A percentile compares a stretch with the other conserved stretches of the same genome.
phyloP scores from a whole-genome alignment of 78 protist species.

The Dictyostelium purpureum region DNA sequence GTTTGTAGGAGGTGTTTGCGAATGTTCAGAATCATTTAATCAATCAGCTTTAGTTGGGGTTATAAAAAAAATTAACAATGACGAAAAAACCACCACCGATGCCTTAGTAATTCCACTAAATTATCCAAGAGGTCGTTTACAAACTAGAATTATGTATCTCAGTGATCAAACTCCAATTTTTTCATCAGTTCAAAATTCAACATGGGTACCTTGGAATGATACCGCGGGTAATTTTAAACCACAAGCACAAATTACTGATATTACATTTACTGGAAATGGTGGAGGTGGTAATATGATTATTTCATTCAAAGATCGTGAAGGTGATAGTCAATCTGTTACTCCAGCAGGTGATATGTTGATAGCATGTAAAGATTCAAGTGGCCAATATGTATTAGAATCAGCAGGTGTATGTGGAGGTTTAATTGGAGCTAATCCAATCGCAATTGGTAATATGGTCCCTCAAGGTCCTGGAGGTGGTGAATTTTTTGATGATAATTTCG shows the following conservation, averaged over 20 bases:
- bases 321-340: background rate
- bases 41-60: background rate
- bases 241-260: constrained; percentile 8
- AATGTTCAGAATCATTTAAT: background rate
- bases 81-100: background rate
- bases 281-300: constrained; percentile 59
- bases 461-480: constrained; percentile 64
- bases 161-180: background rate
- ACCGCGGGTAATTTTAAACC: background rate
- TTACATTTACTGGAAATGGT: constrained; percentile 26
- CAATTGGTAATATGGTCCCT: background rate
- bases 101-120: background rate
- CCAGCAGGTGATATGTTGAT: constrained; percentile 45
- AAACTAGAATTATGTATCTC: background rate
- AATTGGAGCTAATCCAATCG: constrained; percentile 1
- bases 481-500: constrained; percentile 41
- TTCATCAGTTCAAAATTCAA: background rate
- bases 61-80: background rate
- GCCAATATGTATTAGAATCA: constrained; percentile 1
- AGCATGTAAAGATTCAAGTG: constrained; percentile 40
- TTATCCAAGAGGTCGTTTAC: constrained; percentile 27
- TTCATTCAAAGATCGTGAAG: constrained; percentile 26
- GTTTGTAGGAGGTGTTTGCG: constrained; percentile 55
- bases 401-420: constrained; percentile 4
- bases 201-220: constrained; percentile 3